Conservation (phyloP, 1,284 basidiomycete genomes). For the Trametes hirsuta region DNA sequence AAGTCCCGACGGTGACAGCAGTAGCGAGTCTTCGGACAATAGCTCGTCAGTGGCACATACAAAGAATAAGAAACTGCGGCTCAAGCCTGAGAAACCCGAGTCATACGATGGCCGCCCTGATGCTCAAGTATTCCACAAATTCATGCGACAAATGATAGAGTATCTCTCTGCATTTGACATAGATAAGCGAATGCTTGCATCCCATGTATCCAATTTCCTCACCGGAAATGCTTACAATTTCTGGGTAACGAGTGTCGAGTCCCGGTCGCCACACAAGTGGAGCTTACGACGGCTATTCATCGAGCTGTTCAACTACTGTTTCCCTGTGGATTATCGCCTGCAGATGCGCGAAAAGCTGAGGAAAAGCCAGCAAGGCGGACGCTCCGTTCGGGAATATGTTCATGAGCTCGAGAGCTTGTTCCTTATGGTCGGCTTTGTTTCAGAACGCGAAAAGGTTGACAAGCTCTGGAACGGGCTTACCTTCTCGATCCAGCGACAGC, state of each 20-base stretch:
- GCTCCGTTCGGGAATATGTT: slow-evolving; percentile 30
- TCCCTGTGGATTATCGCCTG: slow-evolving; percentile 41
- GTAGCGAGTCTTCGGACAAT: no score
- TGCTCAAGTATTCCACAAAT: slow-evolving; percentile 22
- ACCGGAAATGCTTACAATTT: slow-evolving; percentile 43
- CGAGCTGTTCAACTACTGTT: slow-evolving; percentile 47
- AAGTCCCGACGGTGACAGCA: no score
- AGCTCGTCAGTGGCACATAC: neutral
- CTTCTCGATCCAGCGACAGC: slow-evolving; percentile 30
- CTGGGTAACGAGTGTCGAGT: slow-evolving; percentile 37
- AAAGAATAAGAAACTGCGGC: neutral
- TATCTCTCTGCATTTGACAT: slow-evolving; percentile 15
- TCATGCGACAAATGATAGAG: slow-evolving; percentile 16
- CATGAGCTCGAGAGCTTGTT: slow-evolving; percentile 38
- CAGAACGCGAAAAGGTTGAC: slow-evolving; percentile 35
- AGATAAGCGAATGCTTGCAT: neutral
- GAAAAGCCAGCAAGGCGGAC: slow-evolving; percentile 15
- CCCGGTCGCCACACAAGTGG: slow-evolving; percentile 30
- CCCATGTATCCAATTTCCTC: slow-evolving; percentile 25
- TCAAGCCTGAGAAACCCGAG: slow-evolving; percentile 21
- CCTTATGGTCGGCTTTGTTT: slow-evolving; percentile 34
- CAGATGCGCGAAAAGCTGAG: slow-evolving; percentile 23
- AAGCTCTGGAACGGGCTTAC: slow-evolving; percentile 40
- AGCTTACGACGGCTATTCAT: slow-evolving; percentile 34
- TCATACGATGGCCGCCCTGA: slow-evolving; percentile 17